A percentile compares a stretch with the other conserved stretches of the same genome.
Evolutionary conservation across 345 rosid species (phyloP).

Genomic region (Dimocarpus longan): DNA sequence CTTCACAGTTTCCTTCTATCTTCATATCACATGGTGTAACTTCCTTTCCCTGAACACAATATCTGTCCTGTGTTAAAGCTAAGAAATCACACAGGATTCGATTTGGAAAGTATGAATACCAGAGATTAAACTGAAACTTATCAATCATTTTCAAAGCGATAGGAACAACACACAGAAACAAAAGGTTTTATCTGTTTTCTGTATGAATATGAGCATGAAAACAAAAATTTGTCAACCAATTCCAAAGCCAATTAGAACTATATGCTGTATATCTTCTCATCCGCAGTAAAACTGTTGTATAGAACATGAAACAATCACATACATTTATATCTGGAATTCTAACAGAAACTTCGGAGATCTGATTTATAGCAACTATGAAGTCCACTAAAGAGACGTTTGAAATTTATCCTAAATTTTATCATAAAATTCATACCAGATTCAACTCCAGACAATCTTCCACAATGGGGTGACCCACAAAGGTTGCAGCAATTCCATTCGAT

Average conservation of each 20-base stretch:
- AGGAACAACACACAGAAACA: background rate
- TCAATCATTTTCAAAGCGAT: constrained; percentile 4
- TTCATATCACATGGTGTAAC: constrained; percentile 41
- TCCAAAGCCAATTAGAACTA: background rate
- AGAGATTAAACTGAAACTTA: background rate
- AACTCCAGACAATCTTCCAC: constrained; percentile 74
- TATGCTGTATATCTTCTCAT: background rate
- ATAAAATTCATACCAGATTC: constrained; percentile 44
- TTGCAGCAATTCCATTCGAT: constrained; percentile 71
- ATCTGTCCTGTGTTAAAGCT: constrained; percentile 18
- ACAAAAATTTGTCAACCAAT: background rate
- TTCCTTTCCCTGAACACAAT: constrained; percentile 49
- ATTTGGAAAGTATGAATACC: background rate
- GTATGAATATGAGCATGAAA: background rate
- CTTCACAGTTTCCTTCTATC: constrained; percentile 48
- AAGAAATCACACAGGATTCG: constrained; percentile 6
- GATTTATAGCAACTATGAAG: background rate
- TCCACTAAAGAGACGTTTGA: background rate
- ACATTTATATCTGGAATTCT: background rate
- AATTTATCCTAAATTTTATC: background rate
- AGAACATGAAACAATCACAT: background rate
- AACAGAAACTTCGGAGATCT: background rate
- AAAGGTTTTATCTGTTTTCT: background rate
- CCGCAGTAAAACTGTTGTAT: no score
- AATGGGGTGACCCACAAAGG: constrained; percentile 86